phyloP scores from a whole-genome alignment of 2,329 filamentous ascomycete species.

The Penicillium sp. region DNA sequence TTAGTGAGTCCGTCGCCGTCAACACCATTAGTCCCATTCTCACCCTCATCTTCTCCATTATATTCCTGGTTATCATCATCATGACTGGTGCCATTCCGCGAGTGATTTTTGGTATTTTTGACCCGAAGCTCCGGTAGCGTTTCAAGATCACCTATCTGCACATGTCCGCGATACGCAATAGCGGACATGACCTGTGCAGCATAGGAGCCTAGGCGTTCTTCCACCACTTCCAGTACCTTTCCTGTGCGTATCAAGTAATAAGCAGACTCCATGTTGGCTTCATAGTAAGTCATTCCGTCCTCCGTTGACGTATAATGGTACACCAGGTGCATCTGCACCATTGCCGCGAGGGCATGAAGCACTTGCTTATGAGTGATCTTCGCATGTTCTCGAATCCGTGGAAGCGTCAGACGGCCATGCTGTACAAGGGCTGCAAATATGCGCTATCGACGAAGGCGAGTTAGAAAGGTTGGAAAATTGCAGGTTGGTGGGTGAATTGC shows the following conservation, averaged over 20 bases:
- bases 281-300: constrained; percentile 68
- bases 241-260: constrained; percentile 79
- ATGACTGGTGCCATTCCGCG: constrained; percentile 22
- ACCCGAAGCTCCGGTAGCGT: constrained; percentile 32
- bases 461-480: constrained; percentile 4
- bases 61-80: constrained; percentile 4
- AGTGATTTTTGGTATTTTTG: constrained; percentile 9
- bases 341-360: constrained; percentile 74
- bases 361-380: constrained; percentile 70
- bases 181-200: constrained; percentile 72
- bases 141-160: constrained; percentile 50
- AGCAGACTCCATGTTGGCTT: constrained; percentile 73
- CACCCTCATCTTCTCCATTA: not conserved
- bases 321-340: constrained; percentile 84
- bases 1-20: constrained; percentile 24
- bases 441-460: constrained; percentile 53
- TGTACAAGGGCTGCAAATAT: constrained; percentile 76
- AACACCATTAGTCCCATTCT: not conserved
- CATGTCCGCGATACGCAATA: constrained; percentile 72
- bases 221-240: constrained; percentile 73
- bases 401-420: constrained; percentile 70
- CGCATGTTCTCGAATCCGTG: constrained; percentile 67
- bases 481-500: not conserved
- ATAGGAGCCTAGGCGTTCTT: constrained; percentile 68
- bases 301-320: constrained; percentile 66